Conservation (phyloP, 176 grass and related monocot species). For the Secale cereale region DNA sequence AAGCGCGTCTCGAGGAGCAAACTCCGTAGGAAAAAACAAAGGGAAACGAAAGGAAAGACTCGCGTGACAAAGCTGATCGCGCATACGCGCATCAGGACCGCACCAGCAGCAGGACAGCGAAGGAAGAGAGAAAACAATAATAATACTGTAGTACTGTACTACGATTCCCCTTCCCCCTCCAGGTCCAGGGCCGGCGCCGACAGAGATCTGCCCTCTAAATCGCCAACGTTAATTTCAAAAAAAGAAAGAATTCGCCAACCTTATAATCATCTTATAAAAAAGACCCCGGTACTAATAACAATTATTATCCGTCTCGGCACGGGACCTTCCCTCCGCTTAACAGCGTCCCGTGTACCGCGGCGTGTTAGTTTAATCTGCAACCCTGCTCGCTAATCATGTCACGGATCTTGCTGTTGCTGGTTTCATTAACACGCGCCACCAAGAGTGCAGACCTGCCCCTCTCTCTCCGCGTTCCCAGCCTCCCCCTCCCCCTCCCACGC, state of each 20-base stretch:
- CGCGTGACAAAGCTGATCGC: conserved; percentile 12
- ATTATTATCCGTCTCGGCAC: not conserved
- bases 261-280: not conserved
- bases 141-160: too few species aligned
- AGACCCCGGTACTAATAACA: not conserved
- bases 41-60: not conserved
- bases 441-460: not conserved
- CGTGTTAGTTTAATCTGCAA: not conserved
- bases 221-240: conserved; percentile 16
- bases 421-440: not conserved
- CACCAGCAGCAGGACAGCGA: not conserved
- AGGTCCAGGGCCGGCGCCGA: conserved; percentile 23
- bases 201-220: conserved; percentile 26
- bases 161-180: not conserved
- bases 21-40: not conserved
- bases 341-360: not conserved
- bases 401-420: not conserved
- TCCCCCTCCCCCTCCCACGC: not conserved
- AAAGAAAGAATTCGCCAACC: too few species aligned
- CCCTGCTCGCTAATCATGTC: not conserved
- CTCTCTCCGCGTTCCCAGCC: conserved; percentile 1
- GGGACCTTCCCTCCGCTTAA: not conserved
- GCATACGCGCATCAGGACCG: not conserved
- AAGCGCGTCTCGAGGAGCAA: not conserved
- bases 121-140: not conserved